phyloP scores from a whole-genome alignment of 2,329 filamentous ascomycete genomes.

The Aspergillus felis region DNA sequence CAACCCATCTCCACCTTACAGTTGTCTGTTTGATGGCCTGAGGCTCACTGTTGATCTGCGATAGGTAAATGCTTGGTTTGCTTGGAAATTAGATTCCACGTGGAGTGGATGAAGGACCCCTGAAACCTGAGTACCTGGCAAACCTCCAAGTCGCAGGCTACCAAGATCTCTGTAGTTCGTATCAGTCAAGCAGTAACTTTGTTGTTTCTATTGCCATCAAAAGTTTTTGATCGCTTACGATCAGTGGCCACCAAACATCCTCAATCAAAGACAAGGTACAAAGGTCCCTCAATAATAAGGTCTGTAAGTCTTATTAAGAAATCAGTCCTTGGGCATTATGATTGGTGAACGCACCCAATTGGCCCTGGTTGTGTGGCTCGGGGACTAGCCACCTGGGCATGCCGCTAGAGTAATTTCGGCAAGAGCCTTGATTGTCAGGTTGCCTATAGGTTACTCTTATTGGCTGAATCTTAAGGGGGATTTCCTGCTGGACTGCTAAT shows the following conservation, averaged over 20 bases:
- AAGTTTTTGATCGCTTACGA: too few relatives aligned
- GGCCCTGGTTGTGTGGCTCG: too few relatives aligned
- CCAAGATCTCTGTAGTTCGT: neutral
- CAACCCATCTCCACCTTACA: neutral
- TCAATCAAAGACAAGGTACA: too few relatives aligned
- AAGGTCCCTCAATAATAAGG: neutral
- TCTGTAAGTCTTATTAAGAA: too few relatives aligned
- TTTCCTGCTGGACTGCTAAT: neutral
- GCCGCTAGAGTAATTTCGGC: neutral
- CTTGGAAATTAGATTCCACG: neutral
- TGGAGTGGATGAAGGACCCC: neutral
- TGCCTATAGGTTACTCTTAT: neutral
- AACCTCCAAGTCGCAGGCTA: too few relatives aligned
- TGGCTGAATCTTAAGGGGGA: neutral
- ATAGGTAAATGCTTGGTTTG: conserved; percentile 17
- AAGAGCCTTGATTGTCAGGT: neutral
- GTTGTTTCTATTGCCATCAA: neutral
- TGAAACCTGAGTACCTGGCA: neutral
- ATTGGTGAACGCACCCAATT: too few relatives aligned
- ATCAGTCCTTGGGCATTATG: too few relatives aligned
- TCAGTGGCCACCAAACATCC: too few relatives aligned
- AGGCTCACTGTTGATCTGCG: conserved; percentile 12
- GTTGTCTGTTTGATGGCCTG: neutral
- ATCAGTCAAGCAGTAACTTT: neutral
- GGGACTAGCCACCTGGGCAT: neutral